Evolutionary conservation across 192 early-diverging fungal genomes (phyloP).

Genomic region (Backusella circina): DNA sequence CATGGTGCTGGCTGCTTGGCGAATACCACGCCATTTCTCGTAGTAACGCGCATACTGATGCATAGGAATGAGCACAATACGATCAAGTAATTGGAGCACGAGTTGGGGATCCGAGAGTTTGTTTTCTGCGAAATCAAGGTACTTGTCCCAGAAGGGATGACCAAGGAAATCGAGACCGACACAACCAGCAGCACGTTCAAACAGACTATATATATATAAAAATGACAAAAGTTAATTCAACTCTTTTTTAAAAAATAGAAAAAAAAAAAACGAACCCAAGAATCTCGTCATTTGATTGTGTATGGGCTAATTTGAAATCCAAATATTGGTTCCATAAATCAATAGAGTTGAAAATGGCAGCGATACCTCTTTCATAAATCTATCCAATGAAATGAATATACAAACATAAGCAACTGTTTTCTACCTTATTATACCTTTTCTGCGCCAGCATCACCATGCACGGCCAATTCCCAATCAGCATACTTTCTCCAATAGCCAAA

Average conservation of each 20-base stretch:
- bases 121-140: conserved; percentile 49
- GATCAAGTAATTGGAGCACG: conserved; percentile 55
- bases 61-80: conserved; percentile 67
- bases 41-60: conserved; percentile 72
- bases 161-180: conserved; percentile 68
- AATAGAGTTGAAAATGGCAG: conserved; percentile 61
- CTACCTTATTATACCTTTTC: conserved; percentile 44
- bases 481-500: conserved; percentile 84
- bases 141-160: conserved; percentile 64
- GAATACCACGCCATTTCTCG: conserved; percentile 48
- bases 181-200: conserved; percentile 59
- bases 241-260: conserved; percentile 5
- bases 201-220: too few species aligned
- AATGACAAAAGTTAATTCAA: too few species aligned
- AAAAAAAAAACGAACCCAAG: conserved; percentile 46
- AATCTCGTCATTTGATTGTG: conserved; percentile 48
- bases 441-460: conserved; percentile 56
- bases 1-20: neutral
- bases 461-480: conserved; percentile 53
- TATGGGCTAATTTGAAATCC: conserved; percentile 57
- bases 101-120: conserved; percentile 33
- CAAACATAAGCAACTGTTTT: too few species aligned
- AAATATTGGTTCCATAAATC: conserved; percentile 75
- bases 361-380: conserved; percentile 72
- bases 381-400: conserved; percentile 21